Conservation (phyloP, 73 alveolate genomes). For the Uronychia setigera region DNA sequence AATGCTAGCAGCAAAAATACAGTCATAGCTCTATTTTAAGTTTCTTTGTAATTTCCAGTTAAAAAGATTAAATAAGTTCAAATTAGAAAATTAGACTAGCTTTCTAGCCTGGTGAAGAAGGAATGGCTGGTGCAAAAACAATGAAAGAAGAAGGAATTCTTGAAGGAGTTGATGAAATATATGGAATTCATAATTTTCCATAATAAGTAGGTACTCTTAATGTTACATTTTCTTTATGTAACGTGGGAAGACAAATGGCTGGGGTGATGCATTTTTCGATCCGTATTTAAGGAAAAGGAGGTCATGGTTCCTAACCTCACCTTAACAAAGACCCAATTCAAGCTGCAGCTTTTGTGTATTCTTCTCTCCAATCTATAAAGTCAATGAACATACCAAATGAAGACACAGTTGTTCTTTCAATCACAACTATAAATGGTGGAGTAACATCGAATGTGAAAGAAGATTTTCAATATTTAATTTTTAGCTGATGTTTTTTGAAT, state of each 20-base stretch:
- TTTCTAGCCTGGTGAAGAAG: slow-evolving; percentile 81
- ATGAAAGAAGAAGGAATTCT: slow-evolving; percentile 76
- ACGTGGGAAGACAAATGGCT: slow-evolving; percentile 56
- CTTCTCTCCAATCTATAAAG: slow-evolving; percentile 1
- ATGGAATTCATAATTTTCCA: slow-evolving; percentile 71
- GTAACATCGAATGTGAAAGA: too few species aligned
- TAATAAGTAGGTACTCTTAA: slow-evolving; percentile 31
- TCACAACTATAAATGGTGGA: too few species aligned
- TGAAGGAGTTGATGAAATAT: slow-evolving; percentile 70
- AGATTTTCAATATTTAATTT: too few species aligned
- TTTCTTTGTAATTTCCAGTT: too few species aligned
- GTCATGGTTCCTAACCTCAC: slow-evolving; percentile 65
- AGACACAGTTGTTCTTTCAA: slow-evolving; percentile 2
- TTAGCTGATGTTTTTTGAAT: too few species aligned
- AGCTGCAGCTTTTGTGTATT: slow-evolving; percentile 19
- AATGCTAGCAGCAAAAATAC: slow-evolving; percentile 46
- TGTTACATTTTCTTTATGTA: too few species aligned
- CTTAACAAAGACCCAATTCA: slow-evolving; percentile 26
- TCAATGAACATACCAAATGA: background rate
- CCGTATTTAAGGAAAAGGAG: slow-evolving; percentile 57
- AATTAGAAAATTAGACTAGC: slow-evolving; percentile 48
- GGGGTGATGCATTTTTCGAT: slow-evolving; percentile 15
- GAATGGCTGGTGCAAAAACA: slow-evolving; percentile 67
- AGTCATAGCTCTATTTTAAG: too few species aligned
- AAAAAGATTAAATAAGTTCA: slow-evolving; percentile 45